These are phyloP conservation scores for Apium graveolens DNA, from an alignment of 129 eudicot genomes.

Conservation along the genomic window DNA sequence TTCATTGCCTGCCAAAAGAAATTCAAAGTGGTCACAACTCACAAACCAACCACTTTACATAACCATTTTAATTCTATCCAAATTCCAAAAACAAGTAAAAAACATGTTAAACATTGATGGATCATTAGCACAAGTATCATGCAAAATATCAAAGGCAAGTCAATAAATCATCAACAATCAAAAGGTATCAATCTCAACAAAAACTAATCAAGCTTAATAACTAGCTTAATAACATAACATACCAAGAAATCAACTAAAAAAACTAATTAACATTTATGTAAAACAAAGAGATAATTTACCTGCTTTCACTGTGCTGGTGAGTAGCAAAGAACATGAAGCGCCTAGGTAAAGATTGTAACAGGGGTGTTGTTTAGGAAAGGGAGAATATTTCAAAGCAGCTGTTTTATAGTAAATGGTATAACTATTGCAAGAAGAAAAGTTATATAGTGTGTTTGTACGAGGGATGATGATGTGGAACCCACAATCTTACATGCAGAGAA, in stretches of 20 bases:
- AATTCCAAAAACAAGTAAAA: background rate
- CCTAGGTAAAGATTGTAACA: no score
- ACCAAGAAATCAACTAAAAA: slow-evolving; percentile 17
- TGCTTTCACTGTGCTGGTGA: background rate
- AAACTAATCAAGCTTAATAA: background rate
- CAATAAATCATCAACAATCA: background rate
- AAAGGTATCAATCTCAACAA: background rate
- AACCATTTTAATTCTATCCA: background rate
- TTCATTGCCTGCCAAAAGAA: slow-evolving; percentile 14
- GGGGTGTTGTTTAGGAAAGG: no score
- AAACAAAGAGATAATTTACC: background rate
- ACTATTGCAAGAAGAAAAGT: no score
- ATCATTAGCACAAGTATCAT: background rate
- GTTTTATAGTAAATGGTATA: background rate
- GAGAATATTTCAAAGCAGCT: background rate
- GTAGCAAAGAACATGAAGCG: background rate
- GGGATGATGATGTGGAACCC: no score
- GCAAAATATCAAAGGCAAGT: background rate
- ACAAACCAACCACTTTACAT: background rate
- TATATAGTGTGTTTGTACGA: no score
- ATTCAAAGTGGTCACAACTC: slow-evolving; percentile 2
- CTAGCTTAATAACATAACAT: slow-evolving; percentile 9
- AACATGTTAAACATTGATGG: background rate
- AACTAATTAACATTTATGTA: background rate
- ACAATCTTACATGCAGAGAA: background rate